Conservation (phyloP, 257 asterid species). For the Leonotis leonurus region DNA sequence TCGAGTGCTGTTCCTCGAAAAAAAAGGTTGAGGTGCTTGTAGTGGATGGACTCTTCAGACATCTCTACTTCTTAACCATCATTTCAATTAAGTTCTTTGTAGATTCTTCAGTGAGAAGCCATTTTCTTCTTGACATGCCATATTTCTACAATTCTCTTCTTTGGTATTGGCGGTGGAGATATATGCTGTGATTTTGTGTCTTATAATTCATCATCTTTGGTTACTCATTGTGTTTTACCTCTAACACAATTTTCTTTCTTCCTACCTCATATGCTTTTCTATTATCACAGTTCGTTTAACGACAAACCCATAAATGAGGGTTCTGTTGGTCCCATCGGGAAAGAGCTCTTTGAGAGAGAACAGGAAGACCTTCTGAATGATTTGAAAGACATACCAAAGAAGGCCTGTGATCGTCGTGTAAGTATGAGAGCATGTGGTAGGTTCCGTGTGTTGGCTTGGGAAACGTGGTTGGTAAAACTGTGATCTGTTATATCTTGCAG, state of each 20-base stretch:
- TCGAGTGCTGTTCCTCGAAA: too few relatives aligned
- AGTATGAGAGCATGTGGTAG: conserved; percentile 11
- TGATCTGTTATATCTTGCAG: conserved; percentile 29
- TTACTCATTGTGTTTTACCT: background rate
- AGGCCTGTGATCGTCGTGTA: too few relatives aligned
- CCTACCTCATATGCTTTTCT: background rate
- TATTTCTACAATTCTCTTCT: background rate
- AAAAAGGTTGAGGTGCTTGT: background rate
- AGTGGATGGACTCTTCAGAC: background rate
- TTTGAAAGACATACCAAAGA: conserved; percentile 76
- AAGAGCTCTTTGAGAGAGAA: conserved; percentile 78
- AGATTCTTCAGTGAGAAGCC: background rate
- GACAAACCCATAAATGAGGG: conserved; percentile 75
- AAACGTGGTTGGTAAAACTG: background rate
- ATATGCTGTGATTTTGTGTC: background rate
- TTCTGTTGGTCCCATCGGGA: conserved; percentile 76
- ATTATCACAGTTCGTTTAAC: conserved; percentile 57
- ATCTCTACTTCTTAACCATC: too few relatives aligned
- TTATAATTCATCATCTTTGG: background rate
- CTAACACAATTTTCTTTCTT: background rate
- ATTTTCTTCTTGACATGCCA: background rate
- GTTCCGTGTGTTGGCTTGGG: background rate
- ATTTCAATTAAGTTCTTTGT: background rate
- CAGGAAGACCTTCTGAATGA: conserved; percentile 77
- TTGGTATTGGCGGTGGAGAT: conserved; percentile 10